Conservation (phyloP, 805 yeast species). For the Sungouiella blattae region DNA sequence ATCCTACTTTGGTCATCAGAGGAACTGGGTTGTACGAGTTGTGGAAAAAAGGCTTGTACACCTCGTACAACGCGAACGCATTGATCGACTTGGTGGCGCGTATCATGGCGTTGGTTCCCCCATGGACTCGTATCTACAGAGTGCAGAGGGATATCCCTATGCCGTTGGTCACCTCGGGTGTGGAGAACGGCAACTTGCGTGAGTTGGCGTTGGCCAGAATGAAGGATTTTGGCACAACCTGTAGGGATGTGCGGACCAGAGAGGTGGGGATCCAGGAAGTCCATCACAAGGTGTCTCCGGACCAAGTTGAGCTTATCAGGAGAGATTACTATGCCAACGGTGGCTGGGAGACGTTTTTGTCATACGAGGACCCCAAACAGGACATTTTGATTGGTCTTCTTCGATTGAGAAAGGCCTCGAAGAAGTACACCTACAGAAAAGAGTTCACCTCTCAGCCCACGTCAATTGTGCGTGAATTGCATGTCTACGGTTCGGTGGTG, state of each 20-base stretch:
- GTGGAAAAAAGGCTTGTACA: conserved; percentile 94
- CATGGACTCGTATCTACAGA: conserved; percentile 98
- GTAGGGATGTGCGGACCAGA: conserved; percentile 95
- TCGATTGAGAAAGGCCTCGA: conserved; percentile 82
- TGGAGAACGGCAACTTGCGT: conserved; percentile 93
- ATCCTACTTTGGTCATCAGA: conserved; percentile 94
- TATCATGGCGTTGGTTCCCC: conserved; percentile 93
- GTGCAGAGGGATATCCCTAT: conserved; percentile 98
- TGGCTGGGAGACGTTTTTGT: conserved; percentile 96
- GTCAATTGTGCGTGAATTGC: conserved; percentile 93
- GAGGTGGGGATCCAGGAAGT: conserved; percentile 99
- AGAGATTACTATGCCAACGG: conserved; percentile 97
- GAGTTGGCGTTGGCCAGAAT: conserved; percentile 94
- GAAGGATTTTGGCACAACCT: conserved; percentile 95
- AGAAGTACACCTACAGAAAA: conserved; percentile 84
- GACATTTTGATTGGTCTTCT: conserved; percentile 91
- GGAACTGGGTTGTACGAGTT: conserved; percentile 96
- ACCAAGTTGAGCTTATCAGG: conserved; percentile 91
- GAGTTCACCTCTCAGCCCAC: conserved; percentile 83
- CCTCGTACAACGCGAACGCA: conserved; percentile 92
- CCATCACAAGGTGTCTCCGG: conserved; percentile 94
- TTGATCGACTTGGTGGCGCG: conserved; percentile 93
- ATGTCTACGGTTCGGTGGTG: conserved; percentile 96
- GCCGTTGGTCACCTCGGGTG: conserved; percentile 98
- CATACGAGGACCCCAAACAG: conserved; percentile 95